Evolutionary conservation across 495 filamentous ascomycete genomes (phyloP), one percentile per base, ranked within the genome.

Genomic region (Hypoxylon rickii): DNA sequence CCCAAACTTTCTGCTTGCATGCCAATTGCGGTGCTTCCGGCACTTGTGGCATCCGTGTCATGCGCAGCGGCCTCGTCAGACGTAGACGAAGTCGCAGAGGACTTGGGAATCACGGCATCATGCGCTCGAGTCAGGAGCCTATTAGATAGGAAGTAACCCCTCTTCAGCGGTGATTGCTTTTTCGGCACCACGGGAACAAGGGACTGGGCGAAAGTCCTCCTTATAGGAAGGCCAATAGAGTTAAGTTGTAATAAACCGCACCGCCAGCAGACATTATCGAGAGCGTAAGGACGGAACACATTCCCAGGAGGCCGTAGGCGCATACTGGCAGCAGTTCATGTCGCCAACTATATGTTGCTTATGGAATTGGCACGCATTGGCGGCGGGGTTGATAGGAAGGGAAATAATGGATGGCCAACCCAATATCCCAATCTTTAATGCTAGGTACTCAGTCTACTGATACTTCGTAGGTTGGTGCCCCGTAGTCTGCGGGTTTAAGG

Each of bases 131-230:
- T 47, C 26, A 73, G 65, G 32, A 74, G 52, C 40, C 44, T 47
- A 32, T 78, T 78, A 22, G 74, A 74, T 21, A 72, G 44, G 44
- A 78, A 78, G 54, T 73, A 78, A 37, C 68, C 65, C 13, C 71
- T 43, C 40, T 66, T 70, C 21, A 76, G 58, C 18, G 51, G 65
- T 12, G 49, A 37, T 38, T 24, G 38, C 15, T 21, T 43, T 11
- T 49, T 49, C 33, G 63, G 38, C 16, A 64, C 24, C 10, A 55
- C 41, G 0, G 63, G 50, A 7, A 39, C 18, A 17, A 53, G 21
- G 37, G 48, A 38, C 2, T 50, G 56, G 15, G 45, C 17, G 26
- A 56, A 41, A 21, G 12, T n/a, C 38, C 33, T 58, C 39, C 21
- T 29, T n/a, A 47, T 2, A 19, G 43, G 37, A 51, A 40, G 8